Percentiles rank a stretch among this genome's conserved stretches.
These are phyloP conservation scores for Drechslerella coelobrocha DNA, from an alignment of 2,329 filamentous ascomycete genomes.

Conservation along the genomic window DNA sequence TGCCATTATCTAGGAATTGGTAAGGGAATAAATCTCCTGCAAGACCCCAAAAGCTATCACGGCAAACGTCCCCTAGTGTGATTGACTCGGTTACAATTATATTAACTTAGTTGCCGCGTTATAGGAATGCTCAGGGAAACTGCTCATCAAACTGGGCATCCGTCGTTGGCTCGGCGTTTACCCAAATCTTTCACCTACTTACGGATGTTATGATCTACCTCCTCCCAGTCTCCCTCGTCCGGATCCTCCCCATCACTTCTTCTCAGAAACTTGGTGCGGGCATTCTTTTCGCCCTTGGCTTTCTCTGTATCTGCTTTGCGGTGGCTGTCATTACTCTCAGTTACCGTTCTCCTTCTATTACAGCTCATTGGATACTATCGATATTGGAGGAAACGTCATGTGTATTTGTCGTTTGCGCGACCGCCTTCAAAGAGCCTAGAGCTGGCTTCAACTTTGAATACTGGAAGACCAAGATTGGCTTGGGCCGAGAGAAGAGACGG, in stretches of 20 bases:
- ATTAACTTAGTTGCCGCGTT: not conserved
- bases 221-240: conserved; percentile 27
- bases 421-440: conserved; percentile 15
- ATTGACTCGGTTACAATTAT: not conserved
- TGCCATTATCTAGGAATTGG: conserved; percentile 44
- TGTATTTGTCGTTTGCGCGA: conserved; percentile 32
- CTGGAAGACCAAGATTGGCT: conserved; percentile 12
- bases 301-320: conserved; percentile 41
- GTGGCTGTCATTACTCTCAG: conserved; percentile 16
- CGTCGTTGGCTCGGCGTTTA: conserved; percentile 14
- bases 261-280: conserved; percentile 34
- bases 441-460: not conserved
- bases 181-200: conserved; percentile 36
- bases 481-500: conserved; percentile 1
- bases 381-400: conserved; percentile 32
- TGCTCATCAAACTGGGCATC: conserved; percentile 28
- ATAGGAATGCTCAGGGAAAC: conserved; percentile 20
- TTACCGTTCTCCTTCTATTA: conserved; percentile 20
- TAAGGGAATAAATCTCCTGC: not conserved
- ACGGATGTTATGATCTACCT: conserved; percentile 37
- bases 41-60: no score
- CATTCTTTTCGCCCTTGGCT: conserved; percentile 28
- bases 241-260: conserved; percentile 5
- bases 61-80: no score
- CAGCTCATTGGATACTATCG: conserved; percentile 25